Percentiles rank a stretch among this genome's conserved stretches.
Evolutionary conservation across 306 rosid species (phyloP).

Genomic region (Prunus padus): DNA sequence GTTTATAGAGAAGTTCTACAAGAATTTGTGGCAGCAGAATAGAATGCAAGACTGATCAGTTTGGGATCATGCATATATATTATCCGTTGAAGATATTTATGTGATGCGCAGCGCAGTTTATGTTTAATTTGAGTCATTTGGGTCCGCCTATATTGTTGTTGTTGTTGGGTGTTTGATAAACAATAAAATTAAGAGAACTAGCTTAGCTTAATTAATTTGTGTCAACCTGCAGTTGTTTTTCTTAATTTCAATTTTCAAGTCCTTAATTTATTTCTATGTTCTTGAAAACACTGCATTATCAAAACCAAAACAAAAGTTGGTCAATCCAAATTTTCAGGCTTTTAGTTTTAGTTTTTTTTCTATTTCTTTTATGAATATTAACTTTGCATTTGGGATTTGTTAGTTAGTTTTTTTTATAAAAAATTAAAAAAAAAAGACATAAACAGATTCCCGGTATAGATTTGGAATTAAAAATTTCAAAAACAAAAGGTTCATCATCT

Average conservation of each 20-base stretch:
- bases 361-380: not conserved
- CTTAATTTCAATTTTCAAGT: not conserved
- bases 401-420: not conserved
- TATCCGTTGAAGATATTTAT: not conserved
- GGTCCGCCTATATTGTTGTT: not conserved
- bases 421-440: not conserved
- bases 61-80: not conserved
- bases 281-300: not conserved
- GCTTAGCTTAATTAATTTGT: not conserved
- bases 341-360: not conserved
- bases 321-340: not conserved
- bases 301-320: not conserved
- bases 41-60: not conserved
- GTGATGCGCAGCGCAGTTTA: not conserved
- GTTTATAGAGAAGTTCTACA: slow-evolving; percentile 76
- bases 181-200: slow-evolving; percentile 6
- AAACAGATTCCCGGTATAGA: too few relatives aligned
- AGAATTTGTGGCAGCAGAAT: slow-evolving; percentile 47
- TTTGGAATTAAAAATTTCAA: not conserved
- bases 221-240: not conserved
- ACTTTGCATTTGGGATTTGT: not conserved
- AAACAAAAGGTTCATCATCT: not conserved
- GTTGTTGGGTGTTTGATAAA: slow-evolving; percentile 13
- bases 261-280: not conserved
- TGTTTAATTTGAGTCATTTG: not conserved